A percentile compares a stretch with the other conserved stretches of the same genome.
phyloP scores from a whole-genome alignment of 768 basidiomycete species.

The Serendipita sp. region DNA sequence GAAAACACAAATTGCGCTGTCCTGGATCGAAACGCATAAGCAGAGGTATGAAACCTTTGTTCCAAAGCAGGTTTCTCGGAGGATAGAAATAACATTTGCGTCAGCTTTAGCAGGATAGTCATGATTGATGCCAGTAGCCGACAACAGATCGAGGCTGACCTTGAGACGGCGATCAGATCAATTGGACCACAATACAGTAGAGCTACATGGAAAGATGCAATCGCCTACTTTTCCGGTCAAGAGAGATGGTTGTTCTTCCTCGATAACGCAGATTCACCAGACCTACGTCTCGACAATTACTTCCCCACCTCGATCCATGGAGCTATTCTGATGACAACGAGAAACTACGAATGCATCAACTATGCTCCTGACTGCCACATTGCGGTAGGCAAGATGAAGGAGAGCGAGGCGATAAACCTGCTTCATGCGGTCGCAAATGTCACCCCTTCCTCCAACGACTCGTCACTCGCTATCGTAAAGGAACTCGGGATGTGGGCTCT shows the following conservation, averaged over 20 bases:
- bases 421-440: neutral
- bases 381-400: neutral
- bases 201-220: neutral
- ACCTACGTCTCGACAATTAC: neutral
- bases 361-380: neutral
- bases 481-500: neutral
- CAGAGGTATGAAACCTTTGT: neutral
- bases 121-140: neutral
- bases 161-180: neutral
- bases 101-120: neutral
- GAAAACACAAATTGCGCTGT: neutral
- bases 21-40: neutral
- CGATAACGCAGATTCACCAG: neutral
- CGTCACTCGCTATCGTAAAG: neutral
- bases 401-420: neutral
- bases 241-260: neutral
- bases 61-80: neutral
- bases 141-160: neutral
- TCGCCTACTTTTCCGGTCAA: neutral
- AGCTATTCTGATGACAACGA: neutral
- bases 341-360: neutral
- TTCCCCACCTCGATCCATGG: neutral
- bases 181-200: neutral
- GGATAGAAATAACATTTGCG: neutral
- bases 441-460: neutral